Base-by-base conservation (phyloP, 1,284 basidiomycete genomes). In the Rhodotorula sp. region DNA sequence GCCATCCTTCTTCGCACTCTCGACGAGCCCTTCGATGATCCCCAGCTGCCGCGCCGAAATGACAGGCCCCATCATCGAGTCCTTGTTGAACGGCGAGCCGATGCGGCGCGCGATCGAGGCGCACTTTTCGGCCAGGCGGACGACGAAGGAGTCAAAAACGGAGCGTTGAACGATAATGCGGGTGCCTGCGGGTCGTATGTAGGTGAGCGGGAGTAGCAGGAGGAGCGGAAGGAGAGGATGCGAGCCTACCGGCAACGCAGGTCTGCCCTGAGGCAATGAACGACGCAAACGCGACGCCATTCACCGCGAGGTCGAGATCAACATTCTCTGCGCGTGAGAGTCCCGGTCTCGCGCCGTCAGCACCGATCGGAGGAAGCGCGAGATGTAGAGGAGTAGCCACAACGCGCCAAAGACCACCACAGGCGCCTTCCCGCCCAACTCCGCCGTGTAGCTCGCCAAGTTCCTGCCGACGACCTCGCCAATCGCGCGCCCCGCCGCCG, bases 11-110 rank as follows among this genome's bases (percentile, higher is more conserved):
- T 91, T 92, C 37, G 94, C 96, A 2, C 86, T 85, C 77, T 94
- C 90, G 76, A 99, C 96, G 81, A 94, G 96, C n/a, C 83, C 83
- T 87, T 92, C 90, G 66, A 97, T 88, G 75, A 91, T 89, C 80
- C 96, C 92, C 78, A 90, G 91, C 82, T 98, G 95, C 39, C 77
- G 69, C 68, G 78, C 77, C 39, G 69, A 72, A 25, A 78, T 70
- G 79, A 95, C 84, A 22, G 94, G 92, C 3, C 93, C 93, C 54
- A 89, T 91, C 69, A 87, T 87, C 22, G 85, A 88, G 48, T 84
- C 84, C 65, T 91, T 88, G 78, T 91, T 88, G 56, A 64, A 54
- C 12, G 85, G 39, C 90, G 91, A 70, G 92, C 87, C 64, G 86
- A 93, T 92, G 58, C 89, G 82, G 19, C 77, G 78, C 87, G 85